These are phyloP conservation scores for Powellomyces hirtus DNA, from an alignment of 192 early-diverging fungal genomes.

Conservation along the genomic window DNA sequence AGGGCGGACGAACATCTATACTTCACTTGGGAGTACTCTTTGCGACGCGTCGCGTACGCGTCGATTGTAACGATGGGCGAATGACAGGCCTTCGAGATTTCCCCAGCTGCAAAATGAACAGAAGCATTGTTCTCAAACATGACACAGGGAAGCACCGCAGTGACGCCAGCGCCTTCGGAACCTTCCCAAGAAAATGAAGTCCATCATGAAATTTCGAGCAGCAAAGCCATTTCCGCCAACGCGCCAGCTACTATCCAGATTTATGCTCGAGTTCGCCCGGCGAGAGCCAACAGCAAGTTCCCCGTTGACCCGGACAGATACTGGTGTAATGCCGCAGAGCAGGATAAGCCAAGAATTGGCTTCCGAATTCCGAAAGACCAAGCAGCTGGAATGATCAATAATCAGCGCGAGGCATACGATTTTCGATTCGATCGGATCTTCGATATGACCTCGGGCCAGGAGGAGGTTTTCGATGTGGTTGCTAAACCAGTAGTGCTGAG, in stretches of 20 bases:
- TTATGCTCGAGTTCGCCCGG: slow-evolving; percentile 52
- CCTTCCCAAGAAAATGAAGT: too few relatives aligned
- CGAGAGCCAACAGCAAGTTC: slow-evolving; percentile 27
- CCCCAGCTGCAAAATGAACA: too few relatives aligned
- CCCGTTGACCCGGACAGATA: slow-evolving; percentile 32
- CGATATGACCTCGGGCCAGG: slow-evolving; percentile 51
- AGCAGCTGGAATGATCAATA: slow-evolving; percentile 52
- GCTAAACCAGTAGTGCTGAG: slow-evolving; percentile 58
- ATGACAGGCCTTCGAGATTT: too few relatives aligned
- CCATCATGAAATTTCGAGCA: too few relatives aligned
- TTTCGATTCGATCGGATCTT: slow-evolving; percentile 59
- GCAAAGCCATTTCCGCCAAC: too few relatives aligned
- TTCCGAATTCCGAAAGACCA: slow-evolving; percentile 55
- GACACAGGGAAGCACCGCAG: too few relatives aligned
- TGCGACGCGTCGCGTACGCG: too few relatives aligned
- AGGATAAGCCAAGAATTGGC: slow-evolving; percentile 27
- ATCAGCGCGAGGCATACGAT: slow-evolving; percentile 52
- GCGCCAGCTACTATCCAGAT: slow-evolving; percentile 42
- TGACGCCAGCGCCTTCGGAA: too few relatives aligned
- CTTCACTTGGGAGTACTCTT: too few relatives aligned
- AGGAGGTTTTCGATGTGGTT: slow-evolving; percentile 64
- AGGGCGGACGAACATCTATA: too few relatives aligned
- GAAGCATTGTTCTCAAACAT: too few relatives aligned
- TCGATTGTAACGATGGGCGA: too few relatives aligned
- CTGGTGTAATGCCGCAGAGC: slow-evolving; percentile 5